These are phyloP conservation scores for Ophiognomonia clavigignenti-juglandacearum DNA, from an alignment of 2,329 filamentous ascomycete genomes.

Conservation along the genomic window DNA sequence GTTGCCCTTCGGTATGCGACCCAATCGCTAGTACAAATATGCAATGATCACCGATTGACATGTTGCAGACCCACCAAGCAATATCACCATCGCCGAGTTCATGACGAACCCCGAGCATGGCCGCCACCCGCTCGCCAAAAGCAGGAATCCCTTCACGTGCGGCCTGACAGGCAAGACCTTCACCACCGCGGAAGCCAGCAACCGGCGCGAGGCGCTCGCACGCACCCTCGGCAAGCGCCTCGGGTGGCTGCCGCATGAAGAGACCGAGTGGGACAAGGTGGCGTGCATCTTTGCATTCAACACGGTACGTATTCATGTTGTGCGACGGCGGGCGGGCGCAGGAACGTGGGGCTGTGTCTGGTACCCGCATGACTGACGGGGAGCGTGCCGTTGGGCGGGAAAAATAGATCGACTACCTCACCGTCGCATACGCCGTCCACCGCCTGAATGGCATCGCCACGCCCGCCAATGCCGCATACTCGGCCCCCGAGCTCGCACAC, in stretches of 20 bases:
- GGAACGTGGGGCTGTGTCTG: neutral
- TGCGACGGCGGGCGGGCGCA: too few relatives aligned
- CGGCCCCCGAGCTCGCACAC: constrained; percentile 62
- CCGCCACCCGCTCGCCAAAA: constrained; percentile 56
- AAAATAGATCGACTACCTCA: constrained; percentile 74
- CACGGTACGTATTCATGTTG: constrained; percentile 47
- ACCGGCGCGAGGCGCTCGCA: constrained; percentile 63
- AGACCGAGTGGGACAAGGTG: constrained; percentile 78
- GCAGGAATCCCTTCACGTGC: constrained; percentile 70
- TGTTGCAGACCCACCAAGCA: constrained; percentile 58
- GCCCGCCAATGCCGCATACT: constrained; percentile 73
- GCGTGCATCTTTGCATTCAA: constrained; percentile 75
- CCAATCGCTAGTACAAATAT: neutral
- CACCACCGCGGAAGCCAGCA: constrained; percentile 56
- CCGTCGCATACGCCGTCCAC: constrained; percentile 69
- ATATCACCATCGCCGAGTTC: constrained; percentile 70
- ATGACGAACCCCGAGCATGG: constrained; percentile 70
- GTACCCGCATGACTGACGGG: neutral
- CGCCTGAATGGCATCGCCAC: constrained; percentile 69
- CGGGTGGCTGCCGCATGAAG: constrained; percentile 64
- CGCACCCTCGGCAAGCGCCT: constrained; percentile 66
- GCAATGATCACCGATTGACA: constrained; percentile 13
- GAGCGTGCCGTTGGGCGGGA: neutral
- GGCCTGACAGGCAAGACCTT: constrained; percentile 67
- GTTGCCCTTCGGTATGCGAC: constrained; percentile 47